Percentiles rank a stretch among this genome's conserved stretches.
Evolutionary conservation across 345 rosid genomes (phyloP).

Genomic region (Clausena lansium): DNA sequence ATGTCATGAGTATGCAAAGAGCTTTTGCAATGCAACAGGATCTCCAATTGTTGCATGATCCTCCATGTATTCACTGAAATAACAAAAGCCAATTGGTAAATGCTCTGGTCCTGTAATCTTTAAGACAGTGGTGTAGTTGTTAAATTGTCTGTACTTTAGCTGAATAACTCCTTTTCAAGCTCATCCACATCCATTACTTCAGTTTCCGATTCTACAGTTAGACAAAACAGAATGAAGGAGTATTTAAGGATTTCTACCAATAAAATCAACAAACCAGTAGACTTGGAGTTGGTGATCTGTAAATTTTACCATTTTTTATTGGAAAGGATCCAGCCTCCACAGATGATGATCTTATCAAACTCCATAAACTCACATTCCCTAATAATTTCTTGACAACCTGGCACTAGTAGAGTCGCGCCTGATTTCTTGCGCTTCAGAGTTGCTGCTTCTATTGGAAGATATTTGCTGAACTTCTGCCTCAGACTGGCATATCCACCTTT

Average conservation of each 20-base stretch:
- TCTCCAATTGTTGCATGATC: constrained; percentile 58
- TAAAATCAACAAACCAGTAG: constrained; percentile 33
- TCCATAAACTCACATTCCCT: constrained; percentile 43
- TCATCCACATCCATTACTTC: constrained; percentile 46
- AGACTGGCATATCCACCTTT: constrained; percentile 57
- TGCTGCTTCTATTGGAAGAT: constrained; percentile 39
- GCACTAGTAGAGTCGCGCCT: constrained; percentile 31
- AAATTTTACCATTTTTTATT: constrained; percentile 41
- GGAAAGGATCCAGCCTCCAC: constrained; percentile 45
- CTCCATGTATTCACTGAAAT: constrained; percentile 60
- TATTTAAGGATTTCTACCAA: neutral
- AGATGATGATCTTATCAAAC: constrained; percentile 55
- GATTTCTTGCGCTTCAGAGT: constrained; percentile 44
- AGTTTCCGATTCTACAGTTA: constrained; percentile 34
- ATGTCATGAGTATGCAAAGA: constrained; percentile 51
- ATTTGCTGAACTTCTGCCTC: constrained; percentile 47
- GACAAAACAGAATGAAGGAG: neutral
- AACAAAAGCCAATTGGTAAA: constrained; percentile 57
- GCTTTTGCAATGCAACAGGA: constrained; percentile 69
- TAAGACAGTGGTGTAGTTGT: constrained; percentile 61
- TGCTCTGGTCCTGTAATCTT: constrained; percentile 55
- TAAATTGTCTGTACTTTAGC: constrained; percentile 54
- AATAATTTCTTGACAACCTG: constrained; percentile 25
- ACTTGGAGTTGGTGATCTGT: constrained; percentile 37
- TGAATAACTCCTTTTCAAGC: constrained; percentile 48